Evolutionary conservation across 2,329 filamentous ascomycete genomes (phyloP), one percentile per base, ranked within the genome.

Genomic region (Rhytidhysteron rufulum): DNA sequence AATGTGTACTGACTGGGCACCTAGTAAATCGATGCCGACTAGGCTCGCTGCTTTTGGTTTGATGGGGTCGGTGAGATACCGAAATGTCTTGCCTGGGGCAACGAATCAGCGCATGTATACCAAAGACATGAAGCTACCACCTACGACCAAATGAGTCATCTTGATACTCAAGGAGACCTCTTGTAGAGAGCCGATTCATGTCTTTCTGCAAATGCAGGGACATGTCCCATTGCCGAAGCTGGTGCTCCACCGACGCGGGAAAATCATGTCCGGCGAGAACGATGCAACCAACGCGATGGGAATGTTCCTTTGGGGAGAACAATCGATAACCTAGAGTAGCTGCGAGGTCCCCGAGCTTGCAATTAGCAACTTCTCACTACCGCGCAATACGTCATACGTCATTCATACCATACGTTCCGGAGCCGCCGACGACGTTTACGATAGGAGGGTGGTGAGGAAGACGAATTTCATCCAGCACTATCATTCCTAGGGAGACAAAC

Each of bases 81-180:
- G 29, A 36, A 55, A 55, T 5, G 27, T 48, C 31, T 54, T 53
- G 7, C 51, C 51, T 54, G 24, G 21, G 4, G 22, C 17, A 22
- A 15, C 8, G n/a, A 17, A 27, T 30, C 25, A 10, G 13, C 1
- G 20, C 13, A 21, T n/a, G 13, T 13, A 4, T 4, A 19, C 22
- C n/a, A n/a, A n/a, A n/a, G 4, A 20, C 13, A 32, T n/a, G 25
- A n/a, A 18, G 13, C 9, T 25, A 18, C 9, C 20, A 48, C 48
- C 32, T 42, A 51, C 49, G 42, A 3, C 50, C 48, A 42, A 56
- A 56, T 13, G 47, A 52, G 31, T 45, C 40, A 43, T 57, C 54
- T 34, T 48, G 31, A 31, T 57, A 57, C 9, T 47, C 37, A 2
- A 55, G 24, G 7, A 48, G 39, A 5, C 54, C 52, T 17, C 51